Conservation (phyloP, 2,329 filamentous ascomycete species). For the Monilinia laxa region DNA sequence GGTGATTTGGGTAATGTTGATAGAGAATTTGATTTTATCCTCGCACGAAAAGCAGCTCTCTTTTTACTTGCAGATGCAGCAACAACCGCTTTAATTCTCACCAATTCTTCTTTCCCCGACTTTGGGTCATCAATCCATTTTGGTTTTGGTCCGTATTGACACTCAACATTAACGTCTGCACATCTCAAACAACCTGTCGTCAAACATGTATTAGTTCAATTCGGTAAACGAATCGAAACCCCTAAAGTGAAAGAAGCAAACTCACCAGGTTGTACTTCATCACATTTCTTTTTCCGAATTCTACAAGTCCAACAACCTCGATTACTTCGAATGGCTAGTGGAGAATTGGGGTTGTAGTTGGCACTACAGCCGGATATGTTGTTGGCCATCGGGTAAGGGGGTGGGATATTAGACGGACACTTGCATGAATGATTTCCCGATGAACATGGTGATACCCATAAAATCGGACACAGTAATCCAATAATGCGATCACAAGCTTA, state of each 20-base stretch:
- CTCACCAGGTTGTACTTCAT: slow-evolving; percentile 57
- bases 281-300: slow-evolving; percentile 64
- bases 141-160: slow-evolving; percentile 47
- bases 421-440: slow-evolving; percentile 10
- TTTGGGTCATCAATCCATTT: slow-evolving; percentile 25
- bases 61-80: slow-evolving; percentile 18
- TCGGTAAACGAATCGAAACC: not conserved
- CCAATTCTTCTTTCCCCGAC: slow-evolving; percentile 13
- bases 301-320: slow-evolving; percentile 64
- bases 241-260: not conserved
- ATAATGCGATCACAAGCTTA: not conserved
- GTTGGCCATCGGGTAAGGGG: slow-evolving; percentile 3
- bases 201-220: not conserved
- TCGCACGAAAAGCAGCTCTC: slow-evolving; percentile 18
- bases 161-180: slow-evolving; percentile 53
- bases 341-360: not conserved
- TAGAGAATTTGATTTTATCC: not conserved
- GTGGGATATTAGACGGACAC: not conserved
- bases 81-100: slow-evolving; percentile 17
- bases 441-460: slow-evolving; percentile 11
- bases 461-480: not conserved
- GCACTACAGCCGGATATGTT: not conserved
- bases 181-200: slow-evolving; percentile 50
- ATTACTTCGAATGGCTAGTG: slow-evolving; percentile 26
- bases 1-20: not conserved